These are phyloP conservation scores for Knufia petricola DNA, from an alignment of 2,329 filamentous ascomycete genomes.

Conservation along the genomic window DNA sequence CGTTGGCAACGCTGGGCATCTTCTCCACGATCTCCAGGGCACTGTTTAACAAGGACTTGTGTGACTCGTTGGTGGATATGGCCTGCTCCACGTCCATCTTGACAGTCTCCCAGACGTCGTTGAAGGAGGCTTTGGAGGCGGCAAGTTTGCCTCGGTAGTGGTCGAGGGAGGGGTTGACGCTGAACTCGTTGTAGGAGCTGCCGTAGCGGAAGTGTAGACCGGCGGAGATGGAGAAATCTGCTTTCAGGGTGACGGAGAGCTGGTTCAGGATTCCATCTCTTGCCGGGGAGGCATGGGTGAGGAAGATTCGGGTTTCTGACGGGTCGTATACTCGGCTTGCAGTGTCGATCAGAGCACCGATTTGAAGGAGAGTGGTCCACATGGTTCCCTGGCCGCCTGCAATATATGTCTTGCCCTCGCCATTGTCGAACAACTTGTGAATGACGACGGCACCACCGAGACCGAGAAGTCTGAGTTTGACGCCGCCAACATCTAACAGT, in stretches of 20 bases:
- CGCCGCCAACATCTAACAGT: conserved; percentile 85
- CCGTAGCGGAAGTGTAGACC: conserved; percentile 97
- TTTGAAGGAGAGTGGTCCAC: conserved; percentile 97
- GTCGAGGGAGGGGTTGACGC: conserved; percentile 93
- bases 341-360: conserved; percentile 95
- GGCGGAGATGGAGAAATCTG: conserved; percentile 95
- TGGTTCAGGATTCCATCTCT: conserved; percentile 96
- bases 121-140: conserved; percentile 95
- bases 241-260: conserved; percentile 91
- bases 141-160: conserved; percentile 98
- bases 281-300: conserved; percentile 93
- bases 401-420: conserved; percentile 94
- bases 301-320: conserved; percentile 90
- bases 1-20: conserved; percentile 91
- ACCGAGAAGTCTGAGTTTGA: conserved; percentile 88
- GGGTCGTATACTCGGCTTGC: conserved; percentile 97
- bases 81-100: conserved; percentile 92
- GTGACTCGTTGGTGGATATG: conserved; percentile 84
- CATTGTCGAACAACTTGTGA: conserved; percentile 99
- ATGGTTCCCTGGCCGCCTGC: conserved; percentile 97
- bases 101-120: conserved; percentile 98
- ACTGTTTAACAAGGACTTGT: conserved; percentile 84
- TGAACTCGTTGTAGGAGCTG: conserved; percentile 99
- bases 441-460: conserved; percentile 95
- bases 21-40: conserved; percentile 91